Base-by-base conservation (phyloP, 495 filamentous ascomycete genomes). In the Saxispiralis lemnorum region DNA sequence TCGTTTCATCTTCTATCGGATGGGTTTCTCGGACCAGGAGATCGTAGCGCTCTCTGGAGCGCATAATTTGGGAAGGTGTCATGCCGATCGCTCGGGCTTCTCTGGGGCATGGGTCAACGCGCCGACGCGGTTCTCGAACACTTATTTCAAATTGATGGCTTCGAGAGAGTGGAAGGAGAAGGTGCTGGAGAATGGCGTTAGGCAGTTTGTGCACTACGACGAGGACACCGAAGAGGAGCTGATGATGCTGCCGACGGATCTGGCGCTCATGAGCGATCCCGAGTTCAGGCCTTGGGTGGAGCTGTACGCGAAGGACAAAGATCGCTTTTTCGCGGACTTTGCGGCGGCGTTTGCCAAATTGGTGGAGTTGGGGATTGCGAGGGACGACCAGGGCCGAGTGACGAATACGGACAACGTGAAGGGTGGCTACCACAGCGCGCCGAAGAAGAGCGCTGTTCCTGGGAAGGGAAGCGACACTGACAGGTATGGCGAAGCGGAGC, bases 1-100 rank as follows among this genome's bases (percentile, higher is more conserved):
- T 56, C 81, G 89, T 44, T 75, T 76, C 62, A 81, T 97, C 70
- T 97, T 97, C 72, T 71, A 74, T 61, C 83, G 88, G 60, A 95
- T 95, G 87, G 89, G 89, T 45, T 97, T 97, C 72, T 78, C 92
- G 62, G 89, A 97, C 66, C 80, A 78, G 39, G 88, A 97, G 63
- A 95, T 95, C 54, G 87, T 95, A 21, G 89, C 89, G 21, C 70
- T 97, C 44, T 65, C 67, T 21, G 89, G 89, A 47, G 89, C 84
- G 30, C 89, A 97, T 68, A 84, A 89, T 16, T 70, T 97, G 11
- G 89, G 89, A 35, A 78, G 89, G 34, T 93, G 85, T 64, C 89
- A 97, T 70, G 66, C 78, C 7, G 78, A 92, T 62, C 83, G 88
- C 48, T 79, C 72, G 51, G 89, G 89, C 41, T 97, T 73, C 64